Evolutionary conservation across 2,329 filamentous ascomycete species (phyloP).

Genomic region (Colletotrichum navitas): DNA sequence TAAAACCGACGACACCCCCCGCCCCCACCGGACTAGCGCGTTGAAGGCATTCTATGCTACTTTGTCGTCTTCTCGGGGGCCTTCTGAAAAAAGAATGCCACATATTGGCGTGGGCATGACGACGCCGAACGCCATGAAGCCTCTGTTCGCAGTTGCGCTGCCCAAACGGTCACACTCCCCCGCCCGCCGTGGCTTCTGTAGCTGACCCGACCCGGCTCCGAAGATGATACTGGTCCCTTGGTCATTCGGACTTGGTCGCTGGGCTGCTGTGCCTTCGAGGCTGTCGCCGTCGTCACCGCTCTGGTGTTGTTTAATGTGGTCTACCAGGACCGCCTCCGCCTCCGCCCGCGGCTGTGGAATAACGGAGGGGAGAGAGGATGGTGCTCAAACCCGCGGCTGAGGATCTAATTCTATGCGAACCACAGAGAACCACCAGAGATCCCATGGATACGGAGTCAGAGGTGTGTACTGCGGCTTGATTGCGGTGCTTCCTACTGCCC

Average conservation of each 20-base stretch:
- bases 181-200: not conserved
- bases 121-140: constrained; percentile 7
- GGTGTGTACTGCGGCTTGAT: constrained; percentile 34
- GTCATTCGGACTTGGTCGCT: not conserved
- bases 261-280: constrained; percentile 43
- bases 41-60: constrained; percentile 5
- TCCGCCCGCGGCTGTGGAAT: constrained; percentile 46
- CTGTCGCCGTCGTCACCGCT: constrained; percentile 36
- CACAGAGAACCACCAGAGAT: constrained; percentile 48
- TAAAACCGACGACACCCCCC: not conserved
- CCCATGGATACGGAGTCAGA: constrained; percentile 47
- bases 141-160: not conserved
- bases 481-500: not conserved
- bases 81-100: not conserved
- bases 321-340: constrained; percentile 45
- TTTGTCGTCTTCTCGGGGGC: not conserved
- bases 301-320: constrained; percentile 45
- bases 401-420: constrained; percentile 50
- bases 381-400: constrained; percentile 48
- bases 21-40: not conserved
- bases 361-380: constrained; percentile 48
- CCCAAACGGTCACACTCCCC: not conserved
- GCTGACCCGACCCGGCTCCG: not conserved
- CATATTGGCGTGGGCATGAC: not conserved
- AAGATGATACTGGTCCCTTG: not conserved